Conservation (phyloP, 768 basidiomycete genomes). For the Butyriboletus loyo region DNA sequence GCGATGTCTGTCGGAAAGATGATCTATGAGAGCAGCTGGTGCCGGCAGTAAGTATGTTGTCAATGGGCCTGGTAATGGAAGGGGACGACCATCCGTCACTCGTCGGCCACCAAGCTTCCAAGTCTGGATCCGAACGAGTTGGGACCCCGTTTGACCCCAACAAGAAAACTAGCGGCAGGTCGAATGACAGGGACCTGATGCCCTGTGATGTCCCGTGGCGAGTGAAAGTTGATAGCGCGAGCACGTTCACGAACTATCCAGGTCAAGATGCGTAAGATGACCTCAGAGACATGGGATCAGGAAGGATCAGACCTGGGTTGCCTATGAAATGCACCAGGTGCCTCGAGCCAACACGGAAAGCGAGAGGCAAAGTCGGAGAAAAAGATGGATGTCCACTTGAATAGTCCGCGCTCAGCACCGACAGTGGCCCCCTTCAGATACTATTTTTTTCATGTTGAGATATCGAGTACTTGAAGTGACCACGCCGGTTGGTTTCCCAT, state of each 20-base stretch:
- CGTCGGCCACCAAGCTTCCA: background rate
- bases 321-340: background rate
- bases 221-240: background rate
- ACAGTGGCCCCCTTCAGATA: background rate
- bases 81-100: background rate
- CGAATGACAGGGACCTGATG: background rate
- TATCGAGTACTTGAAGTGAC: constrained; percentile 5
- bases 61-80: background rate
- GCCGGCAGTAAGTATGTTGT: background rate
- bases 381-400: background rate
- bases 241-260: background rate
- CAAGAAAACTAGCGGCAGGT: background rate
- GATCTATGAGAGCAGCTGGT: background rate
- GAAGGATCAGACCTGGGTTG: constrained; percentile 1
- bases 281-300: background rate
- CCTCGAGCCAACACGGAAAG: background rate
- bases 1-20: background rate
- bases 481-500: constrained; percentile 17
- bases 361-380: background rate
- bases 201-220: background rate
- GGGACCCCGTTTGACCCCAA: background rate
- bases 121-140: background rate
- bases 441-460: background rate
- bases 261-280: background rate
- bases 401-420: background rate